A percentile compares a stretch with the other conserved stretches of the same genome.
Conservation (phyloP, 169 alveolate species). For the Plasmodium falciparum region DNA sequence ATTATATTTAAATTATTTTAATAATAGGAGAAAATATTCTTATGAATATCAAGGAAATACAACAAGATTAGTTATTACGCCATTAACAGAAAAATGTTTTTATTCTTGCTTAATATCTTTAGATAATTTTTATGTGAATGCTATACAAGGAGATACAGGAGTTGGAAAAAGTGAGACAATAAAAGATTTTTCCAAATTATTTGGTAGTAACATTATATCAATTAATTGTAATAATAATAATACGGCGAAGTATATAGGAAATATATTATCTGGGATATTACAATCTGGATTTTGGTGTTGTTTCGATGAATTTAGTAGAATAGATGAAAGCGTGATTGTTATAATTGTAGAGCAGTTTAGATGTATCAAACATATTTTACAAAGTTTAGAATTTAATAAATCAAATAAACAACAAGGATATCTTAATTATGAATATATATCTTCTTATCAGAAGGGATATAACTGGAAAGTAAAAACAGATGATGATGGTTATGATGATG, state of each 20-base stretch:
- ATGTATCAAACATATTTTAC: constrained; percentile 91
- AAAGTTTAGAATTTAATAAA: constrained; percentile 42
- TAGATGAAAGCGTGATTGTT: constrained; percentile 96
- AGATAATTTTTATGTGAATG: constrained; percentile 96
- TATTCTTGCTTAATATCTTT: constrained; percentile 95
- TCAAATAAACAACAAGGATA: constrained; percentile 8
- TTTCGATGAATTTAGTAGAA: constrained; percentile 98
- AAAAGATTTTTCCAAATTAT: constrained; percentile 96
- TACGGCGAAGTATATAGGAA: constrained; percentile 94
- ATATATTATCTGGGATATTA: constrained; percentile 96
- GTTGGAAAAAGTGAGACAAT: constrained; percentile 98
- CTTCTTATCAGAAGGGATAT: constrained; percentile 24
- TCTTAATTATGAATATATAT: constrained; percentile 37
- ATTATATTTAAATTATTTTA: constrained; percentile 93
- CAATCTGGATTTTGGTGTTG: constrained; percentile 98
- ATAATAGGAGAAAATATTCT: constrained; percentile 95
- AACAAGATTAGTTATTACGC: constrained; percentile 96
- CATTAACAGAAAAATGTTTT: constrained; percentile 97
- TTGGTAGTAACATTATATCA: constrained; percentile 96
- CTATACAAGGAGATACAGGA: constrained; percentile 99
- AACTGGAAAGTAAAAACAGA: constrained; percentile 16
- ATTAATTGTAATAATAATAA: constrained; percentile 97
- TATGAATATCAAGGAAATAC: constrained; percentile 98
- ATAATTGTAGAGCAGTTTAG: constrained; percentile 96
- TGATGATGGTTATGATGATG: background rate